A percentile compares a stretch with the other conserved stretches of the same genome.
These are phyloP conservation scores for Chiua sp. DNA, from an alignment of 1,284 basidiomycete species.

Conservation along the genomic window DNA sequence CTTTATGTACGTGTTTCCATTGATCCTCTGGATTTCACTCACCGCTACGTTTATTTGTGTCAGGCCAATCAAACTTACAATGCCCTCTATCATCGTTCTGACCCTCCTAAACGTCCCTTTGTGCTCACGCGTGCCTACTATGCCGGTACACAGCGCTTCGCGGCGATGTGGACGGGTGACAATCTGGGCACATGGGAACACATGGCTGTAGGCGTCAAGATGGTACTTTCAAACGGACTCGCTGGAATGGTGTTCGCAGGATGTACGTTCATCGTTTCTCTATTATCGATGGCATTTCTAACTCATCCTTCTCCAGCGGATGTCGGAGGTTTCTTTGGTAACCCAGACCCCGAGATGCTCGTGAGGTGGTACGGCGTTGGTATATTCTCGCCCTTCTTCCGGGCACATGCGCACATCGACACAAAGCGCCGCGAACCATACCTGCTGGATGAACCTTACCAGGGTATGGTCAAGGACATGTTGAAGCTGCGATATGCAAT, in stretches of 20 bases:
- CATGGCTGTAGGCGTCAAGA: constrained; percentile 92
- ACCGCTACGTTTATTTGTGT: background rate
- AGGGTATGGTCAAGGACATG: constrained; percentile 79
- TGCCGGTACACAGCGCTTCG: constrained; percentile 94
- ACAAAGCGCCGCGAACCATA: constrained; percentile 98
- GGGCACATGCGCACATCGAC: constrained; percentile 98
- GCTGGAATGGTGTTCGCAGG: constrained; percentile 96
- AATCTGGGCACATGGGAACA: constrained; percentile 99
- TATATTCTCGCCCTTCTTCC: constrained; percentile 96
- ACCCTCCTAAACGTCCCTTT: constrained; percentile 84
- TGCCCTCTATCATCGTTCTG: constrained; percentile 80
- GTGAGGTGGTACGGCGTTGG: constrained; percentile 98
- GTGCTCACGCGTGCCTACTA: constrained; percentile 96
- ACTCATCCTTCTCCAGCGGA: constrained; percentile 65
- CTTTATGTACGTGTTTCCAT: constrained; percentile 60
- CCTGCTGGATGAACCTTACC: constrained; percentile 89
- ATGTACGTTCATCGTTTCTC: constrained; percentile 48
- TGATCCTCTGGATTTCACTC: background rate
- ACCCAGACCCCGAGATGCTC: constrained; percentile 93
- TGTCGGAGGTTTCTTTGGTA: constrained; percentile 98
- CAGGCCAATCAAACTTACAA: constrained; percentile 84
- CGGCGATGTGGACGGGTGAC: constrained; percentile 99
- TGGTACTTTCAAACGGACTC: constrained; percentile 91
- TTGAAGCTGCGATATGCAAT: constrained; percentile 88
- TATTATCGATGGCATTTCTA: background rate